phyloP scores from a whole-genome alignment of 2,329 filamentous ascomycete species.

The Aspergillus sp. region DNA sequence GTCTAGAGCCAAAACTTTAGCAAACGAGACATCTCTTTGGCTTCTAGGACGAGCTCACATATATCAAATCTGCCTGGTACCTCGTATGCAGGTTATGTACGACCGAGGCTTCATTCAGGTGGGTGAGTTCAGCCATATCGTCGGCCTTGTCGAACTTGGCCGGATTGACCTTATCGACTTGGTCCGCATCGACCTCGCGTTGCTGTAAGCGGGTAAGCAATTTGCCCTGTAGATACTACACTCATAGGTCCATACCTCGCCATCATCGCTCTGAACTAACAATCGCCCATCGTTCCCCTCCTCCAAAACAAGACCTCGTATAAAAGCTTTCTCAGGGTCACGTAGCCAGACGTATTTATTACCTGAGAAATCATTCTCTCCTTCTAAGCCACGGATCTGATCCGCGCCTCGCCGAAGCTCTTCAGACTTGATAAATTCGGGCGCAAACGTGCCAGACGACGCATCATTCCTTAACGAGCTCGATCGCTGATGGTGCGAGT shows the following conservation, averaged over 20 bases:
- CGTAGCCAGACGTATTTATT: constrained; percentile 98
- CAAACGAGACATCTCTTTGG: neutral
- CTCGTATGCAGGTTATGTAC: constrained; percentile 94
- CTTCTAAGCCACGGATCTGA: constrained; percentile 72
- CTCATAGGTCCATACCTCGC: constrained; percentile 59
- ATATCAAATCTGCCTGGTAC: constrained; percentile 95
- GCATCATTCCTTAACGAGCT: constrained; percentile 65
- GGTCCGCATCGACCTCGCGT: constrained; percentile 79
- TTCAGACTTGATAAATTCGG: constrained; percentile 90
- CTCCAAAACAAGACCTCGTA: constrained; percentile 88
- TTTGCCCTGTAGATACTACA: neutral
- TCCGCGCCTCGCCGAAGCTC: constrained; percentile 62
- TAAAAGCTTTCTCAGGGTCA: constrained; percentile 81
- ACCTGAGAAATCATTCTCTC: constrained; percentile 97
- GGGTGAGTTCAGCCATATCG: constrained; percentile 98
- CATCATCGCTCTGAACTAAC: constrained; percentile 90
- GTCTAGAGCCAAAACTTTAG: constrained; percentile 53
- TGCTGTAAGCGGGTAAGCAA: constrained; percentile 54
- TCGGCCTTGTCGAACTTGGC: constrained; percentile 99
- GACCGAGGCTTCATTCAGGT: constrained; percentile 95
- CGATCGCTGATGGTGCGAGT: constrained; percentile 45
- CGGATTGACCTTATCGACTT: constrained; percentile 97
- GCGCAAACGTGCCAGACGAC: constrained; percentile 81
- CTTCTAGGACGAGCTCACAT: constrained; percentile 43
- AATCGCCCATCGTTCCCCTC: constrained; percentile 68